Conservation (phyloP, 129 eudicot genomes). For the Artemisia tridentata region DNA sequence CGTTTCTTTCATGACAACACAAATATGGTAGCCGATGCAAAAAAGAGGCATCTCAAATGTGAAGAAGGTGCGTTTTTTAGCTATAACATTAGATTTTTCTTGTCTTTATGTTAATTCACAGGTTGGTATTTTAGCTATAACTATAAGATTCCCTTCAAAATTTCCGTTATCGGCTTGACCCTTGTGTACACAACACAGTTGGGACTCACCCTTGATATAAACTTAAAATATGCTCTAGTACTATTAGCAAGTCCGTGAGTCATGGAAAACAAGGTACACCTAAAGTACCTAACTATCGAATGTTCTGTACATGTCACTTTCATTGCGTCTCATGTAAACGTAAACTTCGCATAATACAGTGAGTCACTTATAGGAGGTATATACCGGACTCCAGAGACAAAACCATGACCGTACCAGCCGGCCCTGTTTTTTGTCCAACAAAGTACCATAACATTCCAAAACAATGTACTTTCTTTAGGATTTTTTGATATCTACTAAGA, state of each 20-base stretch:
- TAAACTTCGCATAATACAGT: neutral
- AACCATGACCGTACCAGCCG: neutral
- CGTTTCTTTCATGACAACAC: neutral
- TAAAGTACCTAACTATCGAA: neutral
- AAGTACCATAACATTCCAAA: constrained; percentile 22
- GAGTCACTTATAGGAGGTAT: neutral
- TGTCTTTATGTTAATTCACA: too few relatives aligned
- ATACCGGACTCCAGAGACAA: neutral
- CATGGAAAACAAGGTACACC: constrained; percentile 1
- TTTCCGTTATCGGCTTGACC: neutral
- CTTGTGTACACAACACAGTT: neutral
- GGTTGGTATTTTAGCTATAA: neutral
- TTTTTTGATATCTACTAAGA: neutral
- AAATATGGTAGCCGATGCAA: neutral
- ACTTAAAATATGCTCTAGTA: neutral
- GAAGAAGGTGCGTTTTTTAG: neutral
- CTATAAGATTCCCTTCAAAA: neutral
- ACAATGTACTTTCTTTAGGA: constrained; percentile 5
- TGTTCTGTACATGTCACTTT: neutral
- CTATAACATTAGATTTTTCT: neutral
- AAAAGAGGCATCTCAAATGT: neutral
- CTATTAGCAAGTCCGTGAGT: neutral
- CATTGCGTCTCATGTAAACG: neutral
- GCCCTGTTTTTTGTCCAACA: constrained; percentile 14
- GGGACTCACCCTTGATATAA: neutral